Evolutionary conservation across 2,329 filamentous ascomycete genomes (phyloP), one percentile per base, ranked within the genome.

Genomic region (Colletotrichum kahawae): DNA sequence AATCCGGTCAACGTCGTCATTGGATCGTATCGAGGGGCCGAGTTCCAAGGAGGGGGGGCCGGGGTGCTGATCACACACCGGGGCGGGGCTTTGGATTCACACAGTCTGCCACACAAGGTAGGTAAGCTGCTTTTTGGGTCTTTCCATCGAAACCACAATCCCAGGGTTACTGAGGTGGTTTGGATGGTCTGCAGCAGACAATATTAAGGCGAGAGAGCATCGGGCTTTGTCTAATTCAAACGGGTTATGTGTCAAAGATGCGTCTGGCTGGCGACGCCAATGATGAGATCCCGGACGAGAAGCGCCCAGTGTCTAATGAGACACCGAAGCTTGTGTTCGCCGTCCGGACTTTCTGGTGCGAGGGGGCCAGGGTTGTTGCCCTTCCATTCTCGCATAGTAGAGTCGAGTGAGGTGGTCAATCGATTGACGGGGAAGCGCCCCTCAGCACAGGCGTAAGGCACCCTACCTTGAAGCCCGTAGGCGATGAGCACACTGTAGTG

Each of bases 291-390:
- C 56, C 31, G 21, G 63, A 51, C 59, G 24, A 38, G 56, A 12
- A 54, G 33, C 27, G 43, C 8, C 18, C 33, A n/a, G n/a, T 38
- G 38, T 43, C 24, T 67, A 16, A 18, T 60, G n/a, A 48, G 67
- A 54, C 57, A 18, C 31, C 24, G 31, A 33, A 56, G 62, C 60
- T 63, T 12, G 18, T n/a, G 24, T 67, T 24, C 18, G 24, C 21
- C 21, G 14, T 18, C 43, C 43, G 43, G n/a, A 48, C 43, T n/a
- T 56, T 69, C 70, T 76, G 73, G 73, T 76, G 70, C 70, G 73
- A 69, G 43, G 51, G 62, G 62, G 48, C 66, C 67, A 74, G 72
- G 72, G 72, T 74, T 74, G 54, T 60, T 74, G 72, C 72, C 72
- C 72, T 74, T 51, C 21, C 60, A 10, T 57, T 33, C 38, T 62